Conservation (phyloP, 129 eudicot species). For the Lactuca sativa region DNA sequence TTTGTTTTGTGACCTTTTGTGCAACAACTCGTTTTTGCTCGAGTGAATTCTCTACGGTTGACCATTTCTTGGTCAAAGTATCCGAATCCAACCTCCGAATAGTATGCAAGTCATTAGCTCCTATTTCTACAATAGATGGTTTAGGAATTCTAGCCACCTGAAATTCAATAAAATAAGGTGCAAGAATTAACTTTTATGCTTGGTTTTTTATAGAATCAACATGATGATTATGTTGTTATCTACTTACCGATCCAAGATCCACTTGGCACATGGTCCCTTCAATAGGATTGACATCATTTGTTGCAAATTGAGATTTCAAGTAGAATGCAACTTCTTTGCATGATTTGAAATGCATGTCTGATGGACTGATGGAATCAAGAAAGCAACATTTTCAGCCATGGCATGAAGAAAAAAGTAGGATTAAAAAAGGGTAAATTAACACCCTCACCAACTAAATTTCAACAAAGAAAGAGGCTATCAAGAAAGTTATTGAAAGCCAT, state of each 20-base stretch:
- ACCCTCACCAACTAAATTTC: neutral
- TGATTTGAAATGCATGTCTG: neutral
- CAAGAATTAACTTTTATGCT: neutral
- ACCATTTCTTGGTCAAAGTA: no score
- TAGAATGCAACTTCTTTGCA: conserved; percentile 31
- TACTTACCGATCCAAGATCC: conserved; percentile 17
- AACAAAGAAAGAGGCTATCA: neutral
- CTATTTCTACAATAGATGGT: conserved; percentile 13
- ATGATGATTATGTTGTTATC: neutral
- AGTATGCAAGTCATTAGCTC: neutral
- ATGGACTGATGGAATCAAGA: conserved; percentile 23
- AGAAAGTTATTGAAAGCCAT: neutral
- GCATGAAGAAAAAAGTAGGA: neutral
- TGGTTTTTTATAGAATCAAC: neutral
- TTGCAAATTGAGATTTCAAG: conserved; percentile 14
- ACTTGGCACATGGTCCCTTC: conserved; percentile 5
- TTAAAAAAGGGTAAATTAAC: neutral
- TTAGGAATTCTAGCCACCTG: neutral
- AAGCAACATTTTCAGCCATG: conserved; percentile 11
- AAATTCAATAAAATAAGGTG: neutral
- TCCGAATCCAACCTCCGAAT: no score
- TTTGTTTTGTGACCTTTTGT: conserved; percentile 12
- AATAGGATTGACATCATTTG: conserved; percentile 10
- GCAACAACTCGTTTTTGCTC: neutral
- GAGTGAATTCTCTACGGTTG: no score